Evolutionary conservation across 225 moss, liverwort and hornwort species (phyloP), one percentile per base, ranked within the genome.

Genomic region (Pseudoscleropodium purum): DNA sequence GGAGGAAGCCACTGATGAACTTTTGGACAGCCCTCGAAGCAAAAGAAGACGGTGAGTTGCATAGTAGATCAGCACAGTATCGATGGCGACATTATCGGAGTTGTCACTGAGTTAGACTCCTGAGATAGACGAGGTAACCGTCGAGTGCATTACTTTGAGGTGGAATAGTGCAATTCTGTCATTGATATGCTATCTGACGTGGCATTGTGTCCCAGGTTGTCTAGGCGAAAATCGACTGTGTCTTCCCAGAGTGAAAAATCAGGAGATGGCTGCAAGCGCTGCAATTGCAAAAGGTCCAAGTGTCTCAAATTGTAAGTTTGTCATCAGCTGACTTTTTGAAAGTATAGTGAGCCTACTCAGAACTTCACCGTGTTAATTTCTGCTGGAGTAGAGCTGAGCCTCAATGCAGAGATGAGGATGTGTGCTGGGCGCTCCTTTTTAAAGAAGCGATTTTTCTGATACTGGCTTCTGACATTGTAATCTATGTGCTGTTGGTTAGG

Each of bases 201-300:
- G 81, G 79, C 36, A 23, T 47, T 86, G 63, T 69, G 63, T 82
- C 68, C 76, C 91, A 87, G 93, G 79, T 78, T 93, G 83, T 89
- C 87, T 15, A 90, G 95, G 92, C 96, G 98, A 86, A 99, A 97
- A 89, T 95, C 96, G 15, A 90, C 94, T 62, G 92, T 89, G 90
- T 79, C 96, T 77, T 85, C 93, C 49, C 90, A 94, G 83, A 95
- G 95, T 82, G 98, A 99, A 60, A 99, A 95, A 79, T 94, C 94
- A 73, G 96, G 93, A 67, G 97, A 96, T 63, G 96, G 98, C 70
- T 99, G 98, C 93, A 99, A 96, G 74, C 97, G 98, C 73, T 99
- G 98, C 86, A 99, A 96, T 89, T 99, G 98, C 98, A 99, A 97
- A 84, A 97, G 97, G 89, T 97, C 98, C 31, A 99, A 99, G 89